Evolutionary conservation across 2,329 filamentous ascomycete genomes (phyloP), one percentile per base, ranked within the genome.

Genomic region (Colletotrichum sojae): DNA sequence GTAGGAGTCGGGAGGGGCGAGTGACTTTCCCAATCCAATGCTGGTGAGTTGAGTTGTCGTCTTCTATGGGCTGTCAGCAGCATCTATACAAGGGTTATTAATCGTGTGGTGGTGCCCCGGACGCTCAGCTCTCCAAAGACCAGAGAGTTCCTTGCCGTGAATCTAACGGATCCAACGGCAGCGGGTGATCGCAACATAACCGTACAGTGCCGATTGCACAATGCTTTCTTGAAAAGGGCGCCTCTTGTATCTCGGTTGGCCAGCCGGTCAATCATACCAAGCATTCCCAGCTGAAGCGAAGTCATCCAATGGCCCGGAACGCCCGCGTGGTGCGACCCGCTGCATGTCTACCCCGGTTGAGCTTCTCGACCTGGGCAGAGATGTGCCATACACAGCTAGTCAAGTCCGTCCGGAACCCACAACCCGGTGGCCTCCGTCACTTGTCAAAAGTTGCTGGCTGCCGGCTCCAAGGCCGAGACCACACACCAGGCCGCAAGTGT

Each of bases 361-460:
- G 22, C 54, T 36, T 36, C 40, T 55, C 40, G 39, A 43, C 31
- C 22, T 40, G 46, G 39, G 27, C 54, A 18, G 9, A 18, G 27
- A 54, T 12, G 18, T 56, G n/a, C 56, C 48, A 25, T 36, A 27
- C 22, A 31, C 5, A 53, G 55, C 36, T 55, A 66, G 55, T 36
- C 51, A 55, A n/a, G 13, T 55, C n/a, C 15, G 52, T 51, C 43
- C 18, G 20, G 61, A 46, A 36, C 40, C 55, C 22, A 43, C 48
- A 45, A 18, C 39, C 31, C 40, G 46, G 18, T 54, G 6, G 18
- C 48, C 45, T 49, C 43, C 67, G 56, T 67, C 67, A 61, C 36
- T 66, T 69, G 22, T 69, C 51, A 67, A 59, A 65, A 65, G 52
- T 25, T 55, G 31, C 53, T 57, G n/a, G n/a, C 56, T 46, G 22